Evolutionary conservation across 345 rosid species (phyloP).

Genomic region (Arabis alpina): DNA sequence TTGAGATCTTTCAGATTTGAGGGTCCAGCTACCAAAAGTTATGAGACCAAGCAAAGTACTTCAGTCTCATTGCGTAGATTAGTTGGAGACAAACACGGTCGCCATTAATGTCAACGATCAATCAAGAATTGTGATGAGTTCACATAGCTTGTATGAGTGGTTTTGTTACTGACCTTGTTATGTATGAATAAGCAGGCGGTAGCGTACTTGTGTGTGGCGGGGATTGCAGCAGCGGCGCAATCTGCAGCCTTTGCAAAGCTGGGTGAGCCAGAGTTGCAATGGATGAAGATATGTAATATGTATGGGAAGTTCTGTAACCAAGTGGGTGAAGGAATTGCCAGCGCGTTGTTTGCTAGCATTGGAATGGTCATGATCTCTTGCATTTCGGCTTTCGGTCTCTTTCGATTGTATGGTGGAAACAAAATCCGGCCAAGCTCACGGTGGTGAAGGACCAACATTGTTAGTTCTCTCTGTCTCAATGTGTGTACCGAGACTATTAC

Average conservation of each 20-base stretch:
- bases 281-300: conserved; percentile 85
- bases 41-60: neutral
- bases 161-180: conserved; percentile 9
- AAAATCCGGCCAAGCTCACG: conserved; percentile 34
- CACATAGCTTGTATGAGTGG: neutral
- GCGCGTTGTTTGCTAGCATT: conserved; percentile 56
- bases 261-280: conserved; percentile 81
- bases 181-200: conserved; percentile 54
- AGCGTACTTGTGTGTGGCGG: conserved; percentile 77
- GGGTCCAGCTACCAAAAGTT: conserved; percentile 15
- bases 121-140: conserved; percentile 1
- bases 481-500: conserved; percentile 10
- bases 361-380: conserved; percentile 66
- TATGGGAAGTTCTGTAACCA: conserved; percentile 87
- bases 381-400: conserved; percentile 78
- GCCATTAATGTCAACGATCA: neutral
- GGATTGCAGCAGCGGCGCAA: conserved; percentile 70
- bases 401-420: conserved; percentile 66
- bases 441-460: conserved; percentile 24
- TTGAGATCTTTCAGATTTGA: conserved; percentile 9
- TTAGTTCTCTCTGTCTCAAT: conserved; percentile 7
- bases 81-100: too few relatives aligned
- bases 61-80: neutral
- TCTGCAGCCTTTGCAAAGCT: conserved; percentile 79
- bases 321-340: conserved; percentile 73